Base-by-base conservation (phyloP, 2,329 filamentous ascomycete species). In the Ophiocordyceps camponoti-floridani region DNA sequence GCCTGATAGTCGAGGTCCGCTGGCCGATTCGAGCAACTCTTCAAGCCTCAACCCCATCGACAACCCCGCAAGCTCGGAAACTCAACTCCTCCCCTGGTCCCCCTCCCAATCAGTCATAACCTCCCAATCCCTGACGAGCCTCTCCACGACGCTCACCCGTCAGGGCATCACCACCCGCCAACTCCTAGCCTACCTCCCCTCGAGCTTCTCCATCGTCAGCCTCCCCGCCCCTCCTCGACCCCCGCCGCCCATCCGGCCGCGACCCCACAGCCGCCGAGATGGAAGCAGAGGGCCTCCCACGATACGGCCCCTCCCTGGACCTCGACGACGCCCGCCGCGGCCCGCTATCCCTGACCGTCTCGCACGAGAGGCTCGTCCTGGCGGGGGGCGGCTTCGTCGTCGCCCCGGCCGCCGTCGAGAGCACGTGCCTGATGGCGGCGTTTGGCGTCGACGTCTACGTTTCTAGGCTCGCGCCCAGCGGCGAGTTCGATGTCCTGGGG, bases 361-460 rank as follows among this genome's bases (percentile, higher is more conserved):
- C 83, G 28, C 91, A 98, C 61, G 72, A 81, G 51, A 77, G 87
- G 18, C 84, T 94, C 50, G 74, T 96, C 1, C 48, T 88, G 2
- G 87, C 86, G 6, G 73, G 94, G 40, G 68, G 73, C 47, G 67
- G 75, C 41, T 77, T 96, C 18, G 72, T 89, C 28, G 78, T 86
- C 0, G 75, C 75, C 16, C 84, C 88, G 0, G 84, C 86, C 1
- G 61, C 86, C 4, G 73, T 98, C 28, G 91, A 98, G 66, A 95
- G 88, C 63, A 96, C 91, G 1, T 89, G 83, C 54, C 61, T 96
- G 45, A 73, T 98, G 12, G 82, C 95, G 55, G 87, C 86, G 0
- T 94, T 83, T 55, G 91, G 91, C 4, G 60, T 86, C 13, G 91
- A 98, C 59, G 67, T 96, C 2, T 98, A 93, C 52, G 87, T 84